A percentile compares a stretch with the other conserved stretches of the same genome.
Conservation (phyloP, 2,329 filamentous ascomycete species). For the Aspergillus sp. region DNA sequence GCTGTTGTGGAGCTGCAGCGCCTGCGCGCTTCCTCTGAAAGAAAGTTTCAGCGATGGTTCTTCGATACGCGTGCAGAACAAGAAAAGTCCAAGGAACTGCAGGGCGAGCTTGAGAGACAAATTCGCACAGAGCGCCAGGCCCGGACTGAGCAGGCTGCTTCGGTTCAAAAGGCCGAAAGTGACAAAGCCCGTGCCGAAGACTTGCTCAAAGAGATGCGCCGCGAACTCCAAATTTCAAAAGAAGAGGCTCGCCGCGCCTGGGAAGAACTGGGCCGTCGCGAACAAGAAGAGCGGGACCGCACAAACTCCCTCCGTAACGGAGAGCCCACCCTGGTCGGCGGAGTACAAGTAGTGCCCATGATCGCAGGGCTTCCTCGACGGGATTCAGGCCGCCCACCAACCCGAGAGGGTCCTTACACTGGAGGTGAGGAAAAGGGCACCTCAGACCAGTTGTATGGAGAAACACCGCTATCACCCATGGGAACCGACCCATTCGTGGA, state of each 20-base stretch:
- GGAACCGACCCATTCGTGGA: constrained; percentile 65
- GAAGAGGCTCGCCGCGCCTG: constrained; percentile 93
- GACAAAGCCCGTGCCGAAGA: constrained; percentile 72
- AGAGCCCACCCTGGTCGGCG: constrained; percentile 83
- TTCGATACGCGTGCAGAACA: constrained; percentile 89
- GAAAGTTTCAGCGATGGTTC: constrained; percentile 98
- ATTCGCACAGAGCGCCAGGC: constrained; percentile 73
- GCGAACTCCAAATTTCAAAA: constrained; percentile 91
- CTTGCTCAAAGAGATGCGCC: constrained; percentile 82
- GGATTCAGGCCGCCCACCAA: constrained; percentile 46
- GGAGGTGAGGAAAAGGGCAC: constrained; percentile 29
- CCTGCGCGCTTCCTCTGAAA: constrained; percentile 88
- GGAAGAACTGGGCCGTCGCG: constrained; percentile 91
- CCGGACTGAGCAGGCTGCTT: constrained; percentile 65
- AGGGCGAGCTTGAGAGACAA: constrained; percentile 73
- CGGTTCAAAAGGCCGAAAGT: constrained; percentile 65
- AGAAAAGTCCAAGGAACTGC: constrained; percentile 78
- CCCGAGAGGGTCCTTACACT: constrained; percentile 46
- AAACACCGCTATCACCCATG: constrained; percentile 52
- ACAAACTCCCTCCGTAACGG: constrained; percentile 83
- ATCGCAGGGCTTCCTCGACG: constrained; percentile 65
- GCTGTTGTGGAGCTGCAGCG: constrained; percentile 95
- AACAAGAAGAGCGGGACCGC: constrained; percentile 88
- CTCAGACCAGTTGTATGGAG: constrained; percentile 53
- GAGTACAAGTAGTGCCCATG: constrained; percentile 95